Base-by-base conservation (phyloP, 306 rosid genomes). In the Acacia melanoxylon region DNA sequence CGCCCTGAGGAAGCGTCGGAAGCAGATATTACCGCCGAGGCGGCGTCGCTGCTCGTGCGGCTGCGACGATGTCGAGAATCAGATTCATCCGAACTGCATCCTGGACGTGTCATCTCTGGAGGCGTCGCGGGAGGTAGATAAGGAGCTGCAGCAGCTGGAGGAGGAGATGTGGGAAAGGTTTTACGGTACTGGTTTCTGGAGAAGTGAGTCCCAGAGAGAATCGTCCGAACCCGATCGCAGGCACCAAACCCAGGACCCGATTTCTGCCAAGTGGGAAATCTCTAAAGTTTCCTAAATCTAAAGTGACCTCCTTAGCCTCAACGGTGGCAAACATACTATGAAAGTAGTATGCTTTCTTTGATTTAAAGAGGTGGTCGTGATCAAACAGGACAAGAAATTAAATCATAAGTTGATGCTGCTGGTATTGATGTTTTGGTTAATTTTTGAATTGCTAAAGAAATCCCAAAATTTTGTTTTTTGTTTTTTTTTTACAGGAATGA, bases 161-260 rank as follows among this genome's bases (percentile, higher is more conserved):
- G 89, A 88, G 75, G 98, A 93, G 90, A 95, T 95, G 99, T 93
- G 98, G 98, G 92, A 91, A 2, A 86, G 48, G 78, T 95, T 95
- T 56, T 86, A 85, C 75, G 22, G 83, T 1, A 72, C 90, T 20
- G 99, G 99, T 0, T 95, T 95, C 63, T 95, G 99, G 99, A 90
- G 97, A 80, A 95, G 99, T 61, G 86, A 89, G 1, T 93, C 98
- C 5, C 93, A 86, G 82, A 90, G 90, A 79, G 91, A 94, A 35
- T 20, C 78, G 5, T 46, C 87, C 0, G 49, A 56, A 56, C 22
- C 44, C 31, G 2, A n/a, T 24, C 13, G 31, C 59, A 0, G 8
- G 10, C 74, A 1, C 65, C 37, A 37, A 11, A 9, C 71, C 84
- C 29, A 46, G 52, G 11, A 2, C 65, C 61, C 79, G 69, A 61